Evolutionary conservation across 345 rosid genomes (phyloP).

Genomic region (Dimocarpus longan): DNA sequence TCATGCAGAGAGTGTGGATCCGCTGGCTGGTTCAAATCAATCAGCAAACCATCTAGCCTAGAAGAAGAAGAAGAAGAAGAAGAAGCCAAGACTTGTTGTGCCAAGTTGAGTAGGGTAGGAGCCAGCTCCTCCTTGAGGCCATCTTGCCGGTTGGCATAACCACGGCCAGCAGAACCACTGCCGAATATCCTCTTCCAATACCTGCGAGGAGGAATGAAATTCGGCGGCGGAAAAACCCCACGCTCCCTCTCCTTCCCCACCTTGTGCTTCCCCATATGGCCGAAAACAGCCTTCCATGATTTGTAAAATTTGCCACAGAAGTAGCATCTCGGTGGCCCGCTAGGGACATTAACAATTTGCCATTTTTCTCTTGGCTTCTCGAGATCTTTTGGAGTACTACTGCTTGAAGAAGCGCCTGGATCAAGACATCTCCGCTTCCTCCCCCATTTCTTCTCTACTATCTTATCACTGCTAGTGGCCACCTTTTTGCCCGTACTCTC

Average conservation of each 20-base stretch:
- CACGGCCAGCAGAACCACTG: not conserved
- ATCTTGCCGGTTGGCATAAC: too few relatives aligned
- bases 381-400: not conserved
- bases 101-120: not conserved
- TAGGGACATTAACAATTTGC: conserved; percentile 18
- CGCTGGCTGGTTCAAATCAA: conserved; percentile 21
- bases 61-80: conserved; percentile 12
- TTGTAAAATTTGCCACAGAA: conserved; percentile 25
- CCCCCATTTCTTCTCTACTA: not conserved
- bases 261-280: conserved; percentile 40
- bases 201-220: conserved; percentile 10
- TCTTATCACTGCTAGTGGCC: too few relatives aligned
- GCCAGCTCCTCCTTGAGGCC: not conserved
- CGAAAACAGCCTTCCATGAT: conserved; percentile 41
- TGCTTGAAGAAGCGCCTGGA: not conserved
- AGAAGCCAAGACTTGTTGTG: not conserved
- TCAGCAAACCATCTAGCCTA: not conserved
- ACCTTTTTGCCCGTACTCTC: too few relatives aligned
- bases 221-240: conserved; percentile 38
- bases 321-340: conserved; percentile 21
- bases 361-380: not conserved
- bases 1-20: not conserved
- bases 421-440: not conserved
- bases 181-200: not conserved
- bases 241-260: conserved; percentile 13